Base-by-base conservation (phyloP, 2,329 filamentous ascomycete genomes). In the Didymella sp. region DNA sequence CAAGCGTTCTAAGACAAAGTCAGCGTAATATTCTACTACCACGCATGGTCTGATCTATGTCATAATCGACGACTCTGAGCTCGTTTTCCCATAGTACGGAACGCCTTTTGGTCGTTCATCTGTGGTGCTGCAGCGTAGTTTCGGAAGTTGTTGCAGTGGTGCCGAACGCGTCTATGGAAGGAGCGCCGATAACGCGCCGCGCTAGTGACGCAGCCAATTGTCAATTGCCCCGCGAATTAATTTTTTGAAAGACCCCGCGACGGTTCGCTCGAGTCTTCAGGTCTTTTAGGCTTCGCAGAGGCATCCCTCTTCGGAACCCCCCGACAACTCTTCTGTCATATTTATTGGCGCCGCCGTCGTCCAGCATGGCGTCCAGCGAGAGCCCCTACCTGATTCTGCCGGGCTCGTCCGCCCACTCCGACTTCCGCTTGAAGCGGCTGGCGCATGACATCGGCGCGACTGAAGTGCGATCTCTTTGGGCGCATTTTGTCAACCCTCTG, bases 391-490 rank as follows among this genome's bases (percentile, higher is more conserved):
- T 80, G 48, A 75, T 80, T 48, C 74, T 84, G 55, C 79, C 81
- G 42, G 82, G 82, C 63, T 80, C 81, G 47, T 75, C 82, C 52
- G 86, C 85, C 74, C 85, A 82, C 73, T 82, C 80, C 22, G 78
- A 80, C 63, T 82, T 82, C 64, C 79, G 80, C 30, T 74, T 81
- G 46, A 73, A 77, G 59, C 75, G 78, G 27, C 70, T 82, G 33
- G 79, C 80, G 19, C 71, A 74, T 35, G 77, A 74, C 19, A 77
- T 82, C 58, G 80, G 80, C 46, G 81, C 80, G 24, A 74, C 70
- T 46, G 72, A 80, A 58, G 76, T 82, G 47, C 76, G 79, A 62
- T 80, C 80, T n/a, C 73, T 82, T 24, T 82, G 80, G 79, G 71
- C 82, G 54, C 81, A 83, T 67, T 82, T 80, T 70, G 76, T 82